Percentiles rank a stretch among this genome's conserved stretches.
phyloP scores from a whole-genome alignment of 768 basidiomycete species.

The Glaciozyma antarctica region DNA sequence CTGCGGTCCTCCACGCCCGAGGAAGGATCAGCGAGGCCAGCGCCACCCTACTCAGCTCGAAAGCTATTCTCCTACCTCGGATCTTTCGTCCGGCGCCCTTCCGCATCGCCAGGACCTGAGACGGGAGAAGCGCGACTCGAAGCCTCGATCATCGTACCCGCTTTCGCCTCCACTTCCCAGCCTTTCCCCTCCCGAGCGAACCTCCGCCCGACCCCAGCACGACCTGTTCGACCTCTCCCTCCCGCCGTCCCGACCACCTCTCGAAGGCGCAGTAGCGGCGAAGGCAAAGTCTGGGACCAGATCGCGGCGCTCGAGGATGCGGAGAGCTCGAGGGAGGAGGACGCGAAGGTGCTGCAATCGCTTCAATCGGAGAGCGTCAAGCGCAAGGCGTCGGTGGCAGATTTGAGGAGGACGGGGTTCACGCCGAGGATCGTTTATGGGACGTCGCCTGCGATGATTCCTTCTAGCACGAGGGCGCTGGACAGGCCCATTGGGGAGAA shows the following conservation, averaged over 20 bases:
- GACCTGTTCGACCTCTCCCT: background rate
- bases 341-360: slow-evolving; percentile 19
- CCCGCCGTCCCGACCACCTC: background rate
- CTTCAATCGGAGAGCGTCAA: slow-evolving; percentile 15
- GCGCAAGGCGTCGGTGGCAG: background rate
- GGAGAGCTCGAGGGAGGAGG: slow-evolving; percentile 24
- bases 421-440: slow-evolving; percentile 2
- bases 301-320: slow-evolving; percentile 25
- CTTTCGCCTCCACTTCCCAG: background rate
- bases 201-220: background rate
- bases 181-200: background rate
- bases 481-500: slow-evolving; percentile 4
- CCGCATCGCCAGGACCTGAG: slow-evolving; percentile 8
- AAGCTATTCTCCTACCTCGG: slow-evolving; percentile 26
- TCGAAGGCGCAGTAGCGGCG: slow-evolving; percentile 1
- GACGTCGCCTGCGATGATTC: background rate
- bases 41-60: slow-evolving; percentile 4
- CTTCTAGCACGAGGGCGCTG: slow-evolving; percentile 10
- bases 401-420: background rate
- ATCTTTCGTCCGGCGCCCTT: slow-evolving; percentile 15
- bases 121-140: slow-evolving; percentile 4
- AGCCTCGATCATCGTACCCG: slow-evolving; percentile 1
- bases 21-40: background rate
- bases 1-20: background rate
- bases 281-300: slow-evolving; percentile 13